Base-by-base conservation (phyloP, 345 rosid species). In the Citrus reticulata region DNA sequence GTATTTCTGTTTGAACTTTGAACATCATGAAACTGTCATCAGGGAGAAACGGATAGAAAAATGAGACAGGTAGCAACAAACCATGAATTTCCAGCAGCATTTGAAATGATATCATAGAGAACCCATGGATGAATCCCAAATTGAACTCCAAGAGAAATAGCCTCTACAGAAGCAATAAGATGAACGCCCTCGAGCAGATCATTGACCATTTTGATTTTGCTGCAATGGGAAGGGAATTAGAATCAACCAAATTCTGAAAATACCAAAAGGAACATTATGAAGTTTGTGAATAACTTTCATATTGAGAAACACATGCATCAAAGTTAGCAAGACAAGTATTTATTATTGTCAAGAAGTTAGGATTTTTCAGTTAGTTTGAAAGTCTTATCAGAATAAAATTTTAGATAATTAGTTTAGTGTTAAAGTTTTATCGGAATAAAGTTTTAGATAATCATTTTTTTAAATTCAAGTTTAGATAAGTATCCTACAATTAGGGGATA, bases 21-120 rank as follows among this genome's bases (percentile, higher is more conserved):
- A 64, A 30, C 22, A 13, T 39, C 55, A 40, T 10, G 24, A 39
- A 46, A 73, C 64, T 46, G 60, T 40, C 77, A 19, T 25, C 66
- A 40, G 22, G 29, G 58, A 37, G 61, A 61, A 49, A 35, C 46
- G 7, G 73, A n/a, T 72, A 77, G 68, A 17, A 71, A 46, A 64
- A 57, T 51, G 22, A 35, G 54, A 77, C 40, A 70, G 77, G 57
- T 39, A 62, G 82, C 75, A 37, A 73, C 92, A 78, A 74, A 95
- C 99, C 99, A 90, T 82, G 99, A 95, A 84, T 90, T 95, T 79
- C 99, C 99, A 85, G 99, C 99, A 74, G 99, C 98, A 88, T 93
- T 92, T 67, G 99, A 91, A 79, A 95, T 89, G 80, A 95, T 95
- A 86, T 95, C 89, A 81, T 95, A 95, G 82, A 93, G 85, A 73